phyloP scores from a whole-genome alignment of 305 asterid genomes.

The Petunia hybrid region DNA sequence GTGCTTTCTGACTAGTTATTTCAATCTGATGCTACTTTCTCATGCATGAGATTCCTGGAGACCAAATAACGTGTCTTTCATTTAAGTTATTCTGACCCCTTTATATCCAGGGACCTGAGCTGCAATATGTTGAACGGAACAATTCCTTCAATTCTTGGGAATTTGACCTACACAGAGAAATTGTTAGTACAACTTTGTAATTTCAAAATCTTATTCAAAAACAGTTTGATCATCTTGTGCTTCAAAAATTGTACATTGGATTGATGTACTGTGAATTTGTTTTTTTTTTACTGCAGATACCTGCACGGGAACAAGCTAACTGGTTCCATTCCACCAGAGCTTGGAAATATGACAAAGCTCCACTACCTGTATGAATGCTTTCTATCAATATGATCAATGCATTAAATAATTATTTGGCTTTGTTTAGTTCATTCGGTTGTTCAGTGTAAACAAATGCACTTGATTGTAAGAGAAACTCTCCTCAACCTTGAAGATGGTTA shows the following conservation, averaged over 20 bases:
- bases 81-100: background rate
- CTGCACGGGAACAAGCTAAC: conserved; percentile 89
- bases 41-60: background rate
- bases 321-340: conserved; percentile 89
- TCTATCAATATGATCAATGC: background rate
- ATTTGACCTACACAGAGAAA: conserved; percentile 61
- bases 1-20: conserved; percentile 33
- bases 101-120: conserved; percentile 53
- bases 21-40: background rate
- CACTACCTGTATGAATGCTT: conserved; percentile 71
- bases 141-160: conserved; percentile 62
- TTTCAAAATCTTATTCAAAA: background rate
- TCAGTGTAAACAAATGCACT: background rate
- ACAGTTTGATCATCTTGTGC: conserved; percentile 8
- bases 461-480: background rate
- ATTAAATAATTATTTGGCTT: background rate
- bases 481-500: background rate
- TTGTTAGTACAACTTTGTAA: conserved; percentile 41
- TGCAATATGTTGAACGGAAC: conserved; percentile 57
- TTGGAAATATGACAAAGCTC: conserved; percentile 95
- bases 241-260: background rate
- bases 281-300: conserved; percentile 54
- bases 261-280: background rate
- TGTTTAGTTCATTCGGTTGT: background rate
- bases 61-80: background rate